Evolutionary conservation across 257 asterid species (phyloP).

Genomic region (Solanum sejunctum): DNA sequence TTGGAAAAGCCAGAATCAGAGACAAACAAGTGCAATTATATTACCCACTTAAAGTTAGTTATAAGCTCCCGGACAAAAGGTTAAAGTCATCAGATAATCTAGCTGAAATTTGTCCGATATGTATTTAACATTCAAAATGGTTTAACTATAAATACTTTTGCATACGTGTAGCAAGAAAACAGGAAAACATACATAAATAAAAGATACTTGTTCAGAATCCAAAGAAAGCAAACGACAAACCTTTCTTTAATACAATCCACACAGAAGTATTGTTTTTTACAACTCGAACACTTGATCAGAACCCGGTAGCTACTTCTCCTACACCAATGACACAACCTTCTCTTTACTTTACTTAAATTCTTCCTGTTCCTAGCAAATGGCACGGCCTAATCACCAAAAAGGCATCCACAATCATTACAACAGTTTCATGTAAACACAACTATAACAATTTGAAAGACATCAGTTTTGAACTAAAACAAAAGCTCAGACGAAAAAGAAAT

Average conservation of each 20-base stretch:
- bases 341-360: slow-evolving; percentile 23
- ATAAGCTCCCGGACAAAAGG: background rate
- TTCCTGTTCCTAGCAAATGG: slow-evolving; percentile 48
- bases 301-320: slow-evolving; percentile 30
- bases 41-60: background rate
- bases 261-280: slow-evolving; percentile 79
- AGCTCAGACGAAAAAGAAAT: background rate
- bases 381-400: slow-evolving; percentile 34
- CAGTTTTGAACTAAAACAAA: background rate
- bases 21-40: background rate
- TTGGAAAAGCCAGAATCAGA: background rate
- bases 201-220: background rate
- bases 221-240: slow-evolving; percentile 16
- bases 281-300: slow-evolving; percentile 65
- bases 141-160: background rate
- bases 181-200: background rate
- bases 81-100: background rate
- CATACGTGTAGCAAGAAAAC: background rate
- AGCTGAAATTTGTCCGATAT: background rate
- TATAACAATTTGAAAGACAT: background rate
- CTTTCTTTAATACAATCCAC: slow-evolving; percentile 62
- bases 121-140: background rate
- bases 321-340: slow-evolving; percentile 91
- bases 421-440: background rate
- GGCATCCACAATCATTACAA: background rate